A percentile compares a stretch with the other conserved stretches of the same genome.
phyloP scores from a whole-genome alignment of 2,329 filamentous ascomycete genomes.

The Hypoxylon sp. region DNA sequence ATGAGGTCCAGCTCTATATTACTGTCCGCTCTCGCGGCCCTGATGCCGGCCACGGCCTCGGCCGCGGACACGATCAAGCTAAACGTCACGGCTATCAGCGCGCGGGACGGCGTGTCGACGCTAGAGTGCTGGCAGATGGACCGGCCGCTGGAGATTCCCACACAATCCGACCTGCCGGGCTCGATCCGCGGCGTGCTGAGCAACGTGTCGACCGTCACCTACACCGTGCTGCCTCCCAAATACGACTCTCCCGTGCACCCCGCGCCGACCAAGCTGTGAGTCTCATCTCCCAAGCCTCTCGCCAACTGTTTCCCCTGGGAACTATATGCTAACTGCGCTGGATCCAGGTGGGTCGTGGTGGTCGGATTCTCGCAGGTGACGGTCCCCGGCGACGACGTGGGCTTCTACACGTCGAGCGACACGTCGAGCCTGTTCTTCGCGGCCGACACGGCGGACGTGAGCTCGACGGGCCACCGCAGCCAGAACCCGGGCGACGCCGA shows the following conservation, averaged over 20 bases:
- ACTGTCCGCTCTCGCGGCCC: neutral
- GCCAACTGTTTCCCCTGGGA: too few species aligned
- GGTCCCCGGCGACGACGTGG: slow-evolving; percentile 46
- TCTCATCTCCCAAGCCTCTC: neutral
- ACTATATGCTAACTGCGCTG: too few species aligned
- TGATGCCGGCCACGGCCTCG: neutral
- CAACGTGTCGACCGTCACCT: slow-evolving; percentile 45
- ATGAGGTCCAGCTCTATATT: neutral
- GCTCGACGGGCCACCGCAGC: slow-evolving; percentile 13
- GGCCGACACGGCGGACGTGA: slow-evolving; percentile 48
- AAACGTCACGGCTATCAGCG: slow-evolving; percentile 51
- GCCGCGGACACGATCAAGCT: too few species aligned
- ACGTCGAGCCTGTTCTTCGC: slow-evolving; percentile 52
- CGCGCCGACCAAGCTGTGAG: slow-evolving; percentile 52
- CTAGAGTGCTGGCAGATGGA: slow-evolving; percentile 55
- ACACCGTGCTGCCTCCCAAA: slow-evolving; percentile 47
- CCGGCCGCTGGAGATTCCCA: slow-evolving; percentile 47
- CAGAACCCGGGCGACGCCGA: slow-evolving; percentile 14
- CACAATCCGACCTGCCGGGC: slow-evolving; percentile 47
- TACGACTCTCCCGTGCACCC: slow-evolving; percentile 53
- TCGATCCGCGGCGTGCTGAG: slow-evolving; percentile 44
- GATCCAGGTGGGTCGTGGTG: slow-evolving; percentile 48
- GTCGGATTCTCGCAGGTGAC: slow-evolving; percentile 53
- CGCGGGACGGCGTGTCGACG: slow-evolving; percentile 47
- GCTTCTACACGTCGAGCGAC: slow-evolving; percentile 50